Conservation (phyloP, 306 rosid species). For the Acacia acuminata region DNA sequence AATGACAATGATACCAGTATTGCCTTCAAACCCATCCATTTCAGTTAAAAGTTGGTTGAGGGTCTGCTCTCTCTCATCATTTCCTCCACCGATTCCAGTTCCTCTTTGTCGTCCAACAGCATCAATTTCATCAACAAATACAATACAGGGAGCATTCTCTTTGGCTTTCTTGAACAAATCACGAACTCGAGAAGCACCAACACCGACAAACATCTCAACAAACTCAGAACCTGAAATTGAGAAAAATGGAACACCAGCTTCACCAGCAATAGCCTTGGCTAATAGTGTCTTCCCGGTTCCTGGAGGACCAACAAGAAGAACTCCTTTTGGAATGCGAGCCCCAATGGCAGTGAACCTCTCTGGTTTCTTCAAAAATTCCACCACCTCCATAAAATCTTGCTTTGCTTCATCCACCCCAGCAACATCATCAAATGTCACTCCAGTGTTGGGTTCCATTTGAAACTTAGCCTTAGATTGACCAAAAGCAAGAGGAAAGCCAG, state of each 20-base stretch:
- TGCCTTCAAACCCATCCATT: constrained; percentile 99
- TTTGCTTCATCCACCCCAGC: constrained; percentile 99
- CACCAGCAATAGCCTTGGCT: constrained; percentile 98
- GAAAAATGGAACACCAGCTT: constrained; percentile 98
- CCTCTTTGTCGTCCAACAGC: constrained; percentile 98
- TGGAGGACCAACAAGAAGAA: constrained; percentile 98
- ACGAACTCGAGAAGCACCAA: constrained; percentile 97
- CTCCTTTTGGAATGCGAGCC: constrained; percentile 99
- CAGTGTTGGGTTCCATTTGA: constrained; percentile 98
- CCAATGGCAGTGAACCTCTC: constrained; percentile 98
- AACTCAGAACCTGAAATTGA: constrained; percentile 98
- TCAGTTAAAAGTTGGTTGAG: constrained; percentile 98
- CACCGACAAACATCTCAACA: constrained; percentile 99
- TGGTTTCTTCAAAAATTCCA: constrained; percentile 93
- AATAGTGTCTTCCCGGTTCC: constrained; percentile 97
- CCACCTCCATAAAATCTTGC: constrained; percentile 98
- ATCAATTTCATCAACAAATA: constrained; percentile 97
- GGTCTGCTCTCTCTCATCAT: constrained; percentile 98
- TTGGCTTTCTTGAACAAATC: constrained; percentile 98
- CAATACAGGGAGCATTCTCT: constrained; percentile 99
- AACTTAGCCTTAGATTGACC: constrained; percentile 98
- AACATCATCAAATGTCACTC: constrained; percentile 97
- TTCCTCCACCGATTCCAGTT: constrained; percentile 98
- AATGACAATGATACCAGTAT: constrained; percentile 88
- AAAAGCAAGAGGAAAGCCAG: constrained; percentile 84